Evolutionary conservation across 1,139 yeast species (phyloP), one percentile per base, ranked within the genome.

Genomic region (Sugiyamaella xylanicola): DNA sequence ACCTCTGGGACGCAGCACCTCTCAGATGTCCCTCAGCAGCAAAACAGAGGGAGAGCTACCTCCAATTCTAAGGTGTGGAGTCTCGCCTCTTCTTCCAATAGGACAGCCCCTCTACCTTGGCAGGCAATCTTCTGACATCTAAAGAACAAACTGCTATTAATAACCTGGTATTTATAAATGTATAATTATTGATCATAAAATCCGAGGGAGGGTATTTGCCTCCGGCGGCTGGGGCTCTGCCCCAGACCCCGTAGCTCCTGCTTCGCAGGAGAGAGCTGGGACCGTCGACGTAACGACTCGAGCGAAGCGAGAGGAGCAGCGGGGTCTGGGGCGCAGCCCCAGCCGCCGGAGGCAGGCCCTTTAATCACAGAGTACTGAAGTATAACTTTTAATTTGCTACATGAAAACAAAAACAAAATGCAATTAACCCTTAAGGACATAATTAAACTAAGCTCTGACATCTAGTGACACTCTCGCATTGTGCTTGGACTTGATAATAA

Each of bases 381-480:
- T n/a, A 25, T 15, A 37, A 21, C 36, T 19, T 22, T 35, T 41
- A 29, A 52, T 15, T 9, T 29, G 27, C 22, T 16, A 52, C n/a
- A 46, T n/a, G 37, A 47, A 44, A 20, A 21, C 15, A 42, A 19
- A 42, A 22, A 4, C 36, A 32, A 22, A 29, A 50, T 22, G 19
- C 17, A 35, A 42, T 11, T 22, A 20, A 43, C 3, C 4, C 19
- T 11, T 16, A 27, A 36, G 20, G 19, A n/a, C 29, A 25, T 5
- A 9, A 25, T 9, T 25, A 17, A 13, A 13, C 41, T 20, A 42
- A 15, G 47, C 36, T 2, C 16, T 21, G 8, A 22, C 9, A 44
- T 67, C 70, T 52, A 65, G 51, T 1, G 39, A 53, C 17, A 66
- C 59, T 32, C 71, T 61, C 8, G 44, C 21, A 44, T 66, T 66